Percentiles rank a stretch among this genome's conserved stretches.
Evolutionary conservation across 352 stramenopile species (phyloP).

Genomic region (Blastocystis sp.): DNA sequence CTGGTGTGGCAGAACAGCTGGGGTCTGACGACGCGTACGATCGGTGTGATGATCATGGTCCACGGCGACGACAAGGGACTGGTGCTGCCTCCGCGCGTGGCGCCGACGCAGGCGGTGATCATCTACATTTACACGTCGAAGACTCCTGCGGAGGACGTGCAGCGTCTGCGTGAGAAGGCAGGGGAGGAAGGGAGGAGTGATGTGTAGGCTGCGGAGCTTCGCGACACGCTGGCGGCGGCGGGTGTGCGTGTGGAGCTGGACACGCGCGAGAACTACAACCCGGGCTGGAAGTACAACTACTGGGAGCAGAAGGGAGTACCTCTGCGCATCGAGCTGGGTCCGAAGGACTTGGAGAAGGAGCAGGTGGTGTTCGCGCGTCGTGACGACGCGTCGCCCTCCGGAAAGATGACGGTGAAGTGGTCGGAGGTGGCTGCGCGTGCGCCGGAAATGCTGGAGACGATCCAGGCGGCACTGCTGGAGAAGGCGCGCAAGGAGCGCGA

Average conservation of each 20-base stretch:
- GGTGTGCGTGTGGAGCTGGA: conserved; percentile 86
- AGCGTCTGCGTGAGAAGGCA: conserved; percentile 35
- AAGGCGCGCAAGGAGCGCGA: conserved; percentile 82
- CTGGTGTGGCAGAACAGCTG: conserved; percentile 94
- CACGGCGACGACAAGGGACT: conserved; percentile 97
- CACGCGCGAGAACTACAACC: conserved; percentile 78
- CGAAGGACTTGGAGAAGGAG: conserved; percentile 83
- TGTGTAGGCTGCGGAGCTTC: conserved; percentile 62
- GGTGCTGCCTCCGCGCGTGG: conserved; percentile 90
- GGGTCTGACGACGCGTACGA: conserved; percentile 91
- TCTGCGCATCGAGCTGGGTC: conserved; percentile 91
- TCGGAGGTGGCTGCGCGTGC: conserved; percentile 36
- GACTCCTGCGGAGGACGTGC: conserved; percentile 15
- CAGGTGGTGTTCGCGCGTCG: conserved; percentile 82
- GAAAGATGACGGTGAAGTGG: conserved; percentile 61
- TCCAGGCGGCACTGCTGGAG: conserved; percentile 86
- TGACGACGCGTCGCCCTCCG: conserved; percentile 69
- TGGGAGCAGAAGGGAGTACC: conserved; percentile 98
- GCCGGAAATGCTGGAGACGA: conserved; percentile 70
- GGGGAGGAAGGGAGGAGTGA: neutral
- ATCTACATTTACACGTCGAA: conserved; percentile 71
- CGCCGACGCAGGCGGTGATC: conserved; percentile 85
- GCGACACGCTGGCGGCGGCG: conserved; percentile 63
- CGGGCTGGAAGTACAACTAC: conserved; percentile 97
- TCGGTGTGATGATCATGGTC: conserved; percentile 99